Evolutionary conservation across 306 rosid species (phyloP).

Genomic region (Bauhinia variegata): DNA sequence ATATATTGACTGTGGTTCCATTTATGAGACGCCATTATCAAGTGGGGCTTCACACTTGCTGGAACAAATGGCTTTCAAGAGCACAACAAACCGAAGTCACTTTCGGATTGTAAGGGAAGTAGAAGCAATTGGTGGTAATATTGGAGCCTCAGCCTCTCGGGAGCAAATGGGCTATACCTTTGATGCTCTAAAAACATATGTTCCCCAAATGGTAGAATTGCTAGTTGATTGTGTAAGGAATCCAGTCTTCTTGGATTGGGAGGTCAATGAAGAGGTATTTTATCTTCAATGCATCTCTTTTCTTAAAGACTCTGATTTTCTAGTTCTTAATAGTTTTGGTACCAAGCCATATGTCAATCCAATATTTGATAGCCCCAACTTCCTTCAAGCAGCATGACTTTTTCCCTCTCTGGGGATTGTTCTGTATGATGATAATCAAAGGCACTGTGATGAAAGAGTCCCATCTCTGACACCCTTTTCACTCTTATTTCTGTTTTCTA

Average conservation of each 20-base stretch:
- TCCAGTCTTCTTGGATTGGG: conserved; percentile 96
- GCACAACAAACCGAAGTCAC: conserved; percentile 92
- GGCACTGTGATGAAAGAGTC: conserved; percentile 1
- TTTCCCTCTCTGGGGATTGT: neutral
- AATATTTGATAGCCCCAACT: neutral
- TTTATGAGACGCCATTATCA: conserved; percentile 73
- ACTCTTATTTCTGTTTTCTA: conserved; percentile 1
- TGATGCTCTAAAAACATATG: conserved; percentile 89
- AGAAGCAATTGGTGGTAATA: conserved; percentile 90
- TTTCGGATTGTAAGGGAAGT: conserved; percentile 91
- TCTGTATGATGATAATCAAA: conserved; percentile 10
- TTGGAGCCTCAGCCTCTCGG: conserved; percentile 87
- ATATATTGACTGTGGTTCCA: conserved; percentile 86
- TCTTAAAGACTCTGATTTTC: conserved; percentile 12
- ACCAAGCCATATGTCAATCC: conserved; percentile 10
- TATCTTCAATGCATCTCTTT: conserved; percentile 1
- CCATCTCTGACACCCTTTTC: conserved; percentile 1
- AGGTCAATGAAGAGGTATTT: conserved; percentile 91
- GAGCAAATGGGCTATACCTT: conserved; percentile 98
- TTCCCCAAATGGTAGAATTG: conserved; percentile 93
- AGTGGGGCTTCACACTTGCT: conserved; percentile 92
- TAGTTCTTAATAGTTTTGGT: conserved; percentile 23
- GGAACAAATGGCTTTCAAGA: conserved; percentile 95
- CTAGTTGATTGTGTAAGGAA: conserved; percentile 85
- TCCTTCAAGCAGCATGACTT: conserved; percentile 16